Percentiles rank a stretch among this genome's conserved stretches.
Conservation (phyloP, 169 alveolate species). For the Plasmodium fragile region DNA sequence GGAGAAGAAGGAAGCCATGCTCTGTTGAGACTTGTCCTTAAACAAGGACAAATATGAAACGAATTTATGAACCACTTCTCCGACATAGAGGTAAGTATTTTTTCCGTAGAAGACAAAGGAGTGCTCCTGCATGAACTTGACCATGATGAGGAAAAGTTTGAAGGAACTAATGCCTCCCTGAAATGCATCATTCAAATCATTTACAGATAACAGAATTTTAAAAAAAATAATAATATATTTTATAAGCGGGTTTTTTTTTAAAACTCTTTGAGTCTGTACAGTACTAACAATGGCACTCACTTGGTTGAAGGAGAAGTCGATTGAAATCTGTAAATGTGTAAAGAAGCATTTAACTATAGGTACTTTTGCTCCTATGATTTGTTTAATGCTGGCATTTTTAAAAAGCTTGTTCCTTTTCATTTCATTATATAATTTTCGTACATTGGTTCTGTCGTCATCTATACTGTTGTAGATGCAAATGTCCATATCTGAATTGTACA, state of each 20-base stretch:
- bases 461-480: conserved; percentile 35
- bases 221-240: conserved; percentile 39
- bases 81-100: conserved; percentile 13
- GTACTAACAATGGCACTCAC: conserved; percentile 33
- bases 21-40: conserved; percentile 7
- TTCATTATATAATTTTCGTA: background rate
- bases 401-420: conserved; percentile 3
- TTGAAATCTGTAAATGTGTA: background rate
- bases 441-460: background rate
- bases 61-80: conserved; percentile 49
- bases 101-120: conserved; percentile 11
- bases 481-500: conserved; percentile 43
- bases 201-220: conserved; percentile 9
- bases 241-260: background rate
- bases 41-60: conserved; percentile 13
- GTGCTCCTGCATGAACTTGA: background rate
- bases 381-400: background rate
- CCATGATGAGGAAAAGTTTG: background rate
- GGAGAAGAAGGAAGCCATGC: background rate
- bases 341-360: conserved; percentile 58
- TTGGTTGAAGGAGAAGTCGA: conserved; percentile 43
- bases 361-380: conserved; percentile 4
- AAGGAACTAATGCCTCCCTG: conserved; percentile 58
- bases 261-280: conserved; percentile 3
- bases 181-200: conserved; percentile 40